Conservation (phyloP, 345 rosid genomes). For the Combretum micranthum region DNA sequence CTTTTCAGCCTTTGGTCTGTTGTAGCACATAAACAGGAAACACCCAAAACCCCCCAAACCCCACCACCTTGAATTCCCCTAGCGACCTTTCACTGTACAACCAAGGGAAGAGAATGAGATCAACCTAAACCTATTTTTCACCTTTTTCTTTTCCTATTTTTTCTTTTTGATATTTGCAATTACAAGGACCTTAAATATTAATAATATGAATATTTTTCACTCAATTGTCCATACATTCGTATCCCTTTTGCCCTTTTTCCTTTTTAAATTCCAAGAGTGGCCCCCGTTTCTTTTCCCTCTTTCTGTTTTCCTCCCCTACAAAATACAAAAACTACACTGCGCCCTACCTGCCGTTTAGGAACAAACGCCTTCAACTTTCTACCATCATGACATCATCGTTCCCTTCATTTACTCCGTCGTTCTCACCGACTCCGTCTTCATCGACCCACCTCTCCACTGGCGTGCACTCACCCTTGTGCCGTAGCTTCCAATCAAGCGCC, state of each 20-base stretch:
- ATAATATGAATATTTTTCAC: neutral
- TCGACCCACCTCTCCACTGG: slow-evolving; percentile 44
- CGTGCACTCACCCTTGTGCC: slow-evolving; percentile 63
- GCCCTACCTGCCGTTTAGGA: neutral
- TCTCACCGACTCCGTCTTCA: slow-evolving; percentile 25
- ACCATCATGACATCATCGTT: slow-evolving; percentile 23
- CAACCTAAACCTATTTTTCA: too few species aligned
- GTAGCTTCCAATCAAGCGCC: slow-evolving; percentile 82
- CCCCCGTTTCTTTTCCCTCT: slow-evolving; percentile 1
- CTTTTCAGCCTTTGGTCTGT: too few species aligned
- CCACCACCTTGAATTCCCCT: too few species aligned
- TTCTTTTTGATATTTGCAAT: too few species aligned
- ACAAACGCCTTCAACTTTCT: slow-evolving; percentile 9
- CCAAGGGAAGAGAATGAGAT: too few species aligned
- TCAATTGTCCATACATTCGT: neutral
- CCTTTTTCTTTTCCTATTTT: too few species aligned
- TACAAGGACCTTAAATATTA: too few species aligned
- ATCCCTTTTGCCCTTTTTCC: neutral
- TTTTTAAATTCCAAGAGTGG: slow-evolving; percentile 12
- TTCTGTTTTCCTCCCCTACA: neutral
- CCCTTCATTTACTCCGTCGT: slow-evolving; percentile 15
- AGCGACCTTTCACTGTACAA: too few species aligned
- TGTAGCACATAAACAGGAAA: too few species aligned
- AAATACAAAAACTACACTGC: too few species aligned
- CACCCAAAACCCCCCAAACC: too few species aligned